Percentiles rank a stretch among this genome's conserved stretches.
phyloP scores from a whole-genome alignment of 1,284 basidiomycete genomes.

The Gomphus sp. region DNA sequence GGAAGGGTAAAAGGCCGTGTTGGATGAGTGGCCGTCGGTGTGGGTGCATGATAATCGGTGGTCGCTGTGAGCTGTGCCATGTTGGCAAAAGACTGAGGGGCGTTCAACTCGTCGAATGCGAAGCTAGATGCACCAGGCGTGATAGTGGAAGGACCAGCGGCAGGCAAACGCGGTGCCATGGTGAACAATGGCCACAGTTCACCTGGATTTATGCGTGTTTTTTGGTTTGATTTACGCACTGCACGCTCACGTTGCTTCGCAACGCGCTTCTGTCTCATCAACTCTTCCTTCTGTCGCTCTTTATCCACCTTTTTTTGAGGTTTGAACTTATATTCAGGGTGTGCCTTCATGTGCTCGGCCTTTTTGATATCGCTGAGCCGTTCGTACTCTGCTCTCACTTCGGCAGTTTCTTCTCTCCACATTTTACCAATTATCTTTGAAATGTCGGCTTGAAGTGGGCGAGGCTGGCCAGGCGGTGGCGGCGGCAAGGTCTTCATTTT shows the following conservation, averaged over 20 bases:
- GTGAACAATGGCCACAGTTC: background rate
- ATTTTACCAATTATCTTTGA: slow-evolving; percentile 60
- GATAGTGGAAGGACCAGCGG: background rate
- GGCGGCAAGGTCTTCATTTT: slow-evolving; percentile 38
- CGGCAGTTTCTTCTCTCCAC: slow-evolving; percentile 57
- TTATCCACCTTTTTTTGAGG: slow-evolving; percentile 64
- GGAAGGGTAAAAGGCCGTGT: too few relatives aligned
- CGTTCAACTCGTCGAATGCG: too few relatives aligned
- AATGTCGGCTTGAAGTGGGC: slow-evolving; percentile 55
- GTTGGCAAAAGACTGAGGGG: too few relatives aligned
- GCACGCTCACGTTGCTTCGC: too few relatives aligned
- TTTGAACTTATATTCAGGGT: slow-evolving; percentile 68
- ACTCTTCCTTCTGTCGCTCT: slow-evolving; percentile 36
- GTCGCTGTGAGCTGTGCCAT: too few relatives aligned
- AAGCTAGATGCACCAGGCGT: too few relatives aligned
- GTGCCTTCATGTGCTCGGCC: slow-evolving; percentile 49
- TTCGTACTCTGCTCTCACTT: slow-evolving; percentile 52
- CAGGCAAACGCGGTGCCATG: background rate
- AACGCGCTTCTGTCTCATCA: slow-evolving; percentile 24
- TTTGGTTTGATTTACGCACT: slow-evolving; percentile 22
- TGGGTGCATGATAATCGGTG: too few relatives aligned
- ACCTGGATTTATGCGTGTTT: background rate
- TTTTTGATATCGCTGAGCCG: slow-evolving; percentile 28
- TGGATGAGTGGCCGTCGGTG: too few relatives aligned
- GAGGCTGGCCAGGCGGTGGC: slow-evolving; percentile 24